Evolutionary conservation across 1,139 yeast species (phyloP).

Genomic region (Nakaseomyces uthaithaninus): DNA sequence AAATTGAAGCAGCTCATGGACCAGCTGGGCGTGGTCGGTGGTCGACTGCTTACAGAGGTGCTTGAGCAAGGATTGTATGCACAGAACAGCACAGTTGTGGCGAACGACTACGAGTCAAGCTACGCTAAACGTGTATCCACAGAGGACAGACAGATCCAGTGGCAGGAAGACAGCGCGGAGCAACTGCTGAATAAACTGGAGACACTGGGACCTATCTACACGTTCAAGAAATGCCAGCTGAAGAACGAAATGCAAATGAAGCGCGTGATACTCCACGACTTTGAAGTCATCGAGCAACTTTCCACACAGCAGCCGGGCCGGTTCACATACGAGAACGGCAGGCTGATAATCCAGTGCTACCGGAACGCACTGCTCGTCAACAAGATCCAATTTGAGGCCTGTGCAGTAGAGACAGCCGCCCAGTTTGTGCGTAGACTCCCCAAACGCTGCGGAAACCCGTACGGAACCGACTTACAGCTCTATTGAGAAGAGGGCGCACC

Average conservation of each 20-base stretch:
- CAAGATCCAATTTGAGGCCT: conserved; percentile 48
- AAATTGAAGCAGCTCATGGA: conserved; percentile 31
- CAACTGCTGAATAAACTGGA: conserved; percentile 41
- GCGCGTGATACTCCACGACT: conserved; percentile 42
- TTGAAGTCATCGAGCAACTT: conserved; percentile 16
- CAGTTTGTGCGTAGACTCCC: conserved; percentile 38
- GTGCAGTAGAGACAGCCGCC: conserved; percentile 38
- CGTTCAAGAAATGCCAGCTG: conserved; percentile 37
- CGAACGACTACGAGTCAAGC: not conserved
- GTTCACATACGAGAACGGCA: conserved; percentile 22
- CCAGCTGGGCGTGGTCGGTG: conserved; percentile 53
- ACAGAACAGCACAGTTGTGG: not conserved
- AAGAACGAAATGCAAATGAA: conserved; percentile 27
- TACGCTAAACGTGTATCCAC: conserved; percentile 24
- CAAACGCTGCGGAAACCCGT: conserved; percentile 39
- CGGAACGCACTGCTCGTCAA: conserved; percentile 38
- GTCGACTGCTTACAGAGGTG: conserved; percentile 44
- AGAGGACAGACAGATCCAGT: conserved; percentile 37
- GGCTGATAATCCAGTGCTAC: conserved; percentile 37
- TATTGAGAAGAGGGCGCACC: no score
- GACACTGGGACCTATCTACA: conserved; percentile 53
- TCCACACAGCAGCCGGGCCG: not conserved
- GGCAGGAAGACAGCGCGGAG: conserved; percentile 37
- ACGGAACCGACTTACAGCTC: not conserved
- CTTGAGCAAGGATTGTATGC: conserved; percentile 22